Evolutionary conservation across 805 yeast species (phyloP), one percentile per base, ranked within the genome.

Genomic region (Saturnispora silvae): DNA sequence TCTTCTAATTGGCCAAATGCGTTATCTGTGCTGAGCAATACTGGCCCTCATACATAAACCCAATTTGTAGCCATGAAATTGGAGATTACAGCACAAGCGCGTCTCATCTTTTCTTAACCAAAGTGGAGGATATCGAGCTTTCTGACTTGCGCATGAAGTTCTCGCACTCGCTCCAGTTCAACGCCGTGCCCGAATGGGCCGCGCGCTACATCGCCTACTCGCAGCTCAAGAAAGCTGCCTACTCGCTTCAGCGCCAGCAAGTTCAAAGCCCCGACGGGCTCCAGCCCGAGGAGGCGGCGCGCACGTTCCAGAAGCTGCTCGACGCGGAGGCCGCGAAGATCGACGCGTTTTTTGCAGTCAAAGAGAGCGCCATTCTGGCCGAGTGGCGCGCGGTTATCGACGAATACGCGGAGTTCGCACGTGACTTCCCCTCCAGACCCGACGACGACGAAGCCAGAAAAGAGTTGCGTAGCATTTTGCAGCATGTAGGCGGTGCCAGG

Each of bases 111-210:
- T n/a, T n/a, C n/a, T n/a, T n/a, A n/a, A n/a, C n/a, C n/a, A n/a
- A n/a, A n/a, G n/a, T n/a, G n/a, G n/a, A n/a, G n/a, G n/a, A n/a
- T n/a, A n/a, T n/a, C n/a, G n/a, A n/a, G n/a, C n/a, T n/a, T n/a
- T n/a, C n/a, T n/a, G n/a, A n/a, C n/a, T n/a, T n/a, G n/a, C n/a
- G n/a, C n/a, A 89, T 89, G 98, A 89, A 89, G 70, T 89, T 89
- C 63, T 81, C 95, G 19, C 95, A 87, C 54, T 83, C 96, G 5
- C 64, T 89, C 45, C 96, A 89, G 68, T 87, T 89, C 61, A 89
- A 89, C 59, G 95, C 97, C 18, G 97, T 92, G 4, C 96, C 98
- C 2, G 97, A 92, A 57, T 89, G 98, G 98, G 75, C 95, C 10
- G 77, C 94, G 20, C 76, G 82, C 55, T 89, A 89, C 59, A 78